Conservation (phyloP, 1,284 basidiomycete genomes). For the Cryptococcus sp. region DNA sequence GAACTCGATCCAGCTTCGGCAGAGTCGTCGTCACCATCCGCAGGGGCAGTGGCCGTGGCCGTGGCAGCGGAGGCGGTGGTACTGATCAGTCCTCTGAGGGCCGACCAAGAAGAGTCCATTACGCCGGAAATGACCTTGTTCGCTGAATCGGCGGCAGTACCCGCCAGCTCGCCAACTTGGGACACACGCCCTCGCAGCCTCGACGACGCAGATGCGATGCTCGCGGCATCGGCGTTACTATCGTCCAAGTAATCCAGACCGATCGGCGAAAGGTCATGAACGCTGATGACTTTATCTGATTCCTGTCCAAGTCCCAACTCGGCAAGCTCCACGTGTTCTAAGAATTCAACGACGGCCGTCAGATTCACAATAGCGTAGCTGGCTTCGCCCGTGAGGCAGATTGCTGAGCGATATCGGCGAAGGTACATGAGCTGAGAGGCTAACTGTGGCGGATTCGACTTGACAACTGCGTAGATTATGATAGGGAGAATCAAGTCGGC, state of each 20-base stretch:
- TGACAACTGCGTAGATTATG: constrained; percentile 88
- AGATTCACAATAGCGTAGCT: constrained; percentile 90
- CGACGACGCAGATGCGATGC: constrained; percentile 48
- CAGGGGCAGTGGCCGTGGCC: not conserved
- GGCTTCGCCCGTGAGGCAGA: constrained; percentile 75
- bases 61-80: constrained; percentile 12
- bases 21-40: constrained; percentile 43
- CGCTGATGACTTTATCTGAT: constrained; percentile 64
- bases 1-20: constrained; percentile 21
- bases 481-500: constrained; percentile 64
- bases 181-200: constrained; percentile 67
- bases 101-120: constrained; percentile 78
- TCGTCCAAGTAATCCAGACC: constrained; percentile 57
- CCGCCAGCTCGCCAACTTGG: constrained; percentile 73
- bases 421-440: constrained; percentile 84
- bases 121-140: constrained; percentile 82
- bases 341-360: constrained; percentile 88
- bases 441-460: constrained; percentile 78
- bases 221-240: constrained; percentile 43
- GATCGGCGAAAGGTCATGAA: constrained; percentile 74
- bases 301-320: constrained; percentile 72
- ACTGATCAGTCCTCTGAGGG: constrained; percentile 66
- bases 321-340: constrained; percentile 85
- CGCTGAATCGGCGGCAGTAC: constrained; percentile 66
- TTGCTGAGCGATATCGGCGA: constrained; percentile 75